Conservation (phyloP, 441 rosid genomes). For the Brassica balearica region DNA sequence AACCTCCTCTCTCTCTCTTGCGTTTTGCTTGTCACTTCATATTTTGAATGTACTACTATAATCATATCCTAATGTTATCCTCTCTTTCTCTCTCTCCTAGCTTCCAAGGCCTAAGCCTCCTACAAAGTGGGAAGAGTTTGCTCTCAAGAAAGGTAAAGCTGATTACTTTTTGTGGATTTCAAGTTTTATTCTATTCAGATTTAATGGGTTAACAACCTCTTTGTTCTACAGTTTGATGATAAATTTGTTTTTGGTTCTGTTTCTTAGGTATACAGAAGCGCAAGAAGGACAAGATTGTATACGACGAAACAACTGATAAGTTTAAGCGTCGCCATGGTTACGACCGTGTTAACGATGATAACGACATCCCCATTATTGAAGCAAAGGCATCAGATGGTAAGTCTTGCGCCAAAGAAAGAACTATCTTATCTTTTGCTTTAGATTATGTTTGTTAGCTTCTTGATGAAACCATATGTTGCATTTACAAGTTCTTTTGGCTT, state of each 20-base stretch:
- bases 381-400: constrained; percentile 91
- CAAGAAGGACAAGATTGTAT: constrained; percentile 81
- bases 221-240: background rate
- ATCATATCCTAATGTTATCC: constrained; percentile 17
- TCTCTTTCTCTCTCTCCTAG: background rate
- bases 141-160: constrained; percentile 57
- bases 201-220: constrained; percentile 6
- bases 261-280: constrained; percentile 76
- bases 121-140: constrained; percentile 49
- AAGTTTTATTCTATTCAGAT: constrained; percentile 15
- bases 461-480: constrained; percentile 14
- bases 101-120: constrained; percentile 48
- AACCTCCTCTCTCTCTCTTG: constrained; percentile 32
- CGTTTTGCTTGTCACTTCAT: background rate
- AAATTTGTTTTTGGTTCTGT: constrained; percentile 25
- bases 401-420: background rate
- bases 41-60: background rate
- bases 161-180: constrained; percentile 16
- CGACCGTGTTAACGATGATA: constrained; percentile 91
- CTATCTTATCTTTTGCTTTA: background rate
- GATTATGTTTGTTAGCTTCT: constrained; percentile 8
- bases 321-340: constrained; percentile 93
- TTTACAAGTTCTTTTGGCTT: constrained; percentile 28
- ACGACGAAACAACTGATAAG: constrained; percentile 81
- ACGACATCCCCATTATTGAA: constrained; percentile 83